phyloP scores from a whole-genome alignment of 192 early-diverging fungal genomes.

The Neocallimastix lanati region DNA sequence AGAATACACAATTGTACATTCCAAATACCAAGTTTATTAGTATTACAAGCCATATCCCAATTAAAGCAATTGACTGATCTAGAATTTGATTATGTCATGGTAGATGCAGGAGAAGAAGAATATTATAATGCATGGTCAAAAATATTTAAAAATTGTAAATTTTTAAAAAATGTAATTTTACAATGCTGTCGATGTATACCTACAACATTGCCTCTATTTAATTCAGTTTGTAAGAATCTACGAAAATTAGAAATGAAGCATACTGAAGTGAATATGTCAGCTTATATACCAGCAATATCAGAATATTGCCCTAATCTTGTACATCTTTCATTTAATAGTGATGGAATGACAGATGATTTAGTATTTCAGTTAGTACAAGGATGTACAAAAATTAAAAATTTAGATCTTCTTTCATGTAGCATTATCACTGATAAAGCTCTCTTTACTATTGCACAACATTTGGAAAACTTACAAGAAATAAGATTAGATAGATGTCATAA shows the following conservation, averaged over 20 bases:
- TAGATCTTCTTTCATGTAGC: neutral
- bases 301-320: neutral
- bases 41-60: neutral
- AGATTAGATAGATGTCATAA: neutral
- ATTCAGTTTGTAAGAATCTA: neutral
- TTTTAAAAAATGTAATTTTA: neutral
- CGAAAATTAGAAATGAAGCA: neutral
- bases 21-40: neutral
- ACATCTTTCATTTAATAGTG: neutral
- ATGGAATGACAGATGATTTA: neutral
- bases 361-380: neutral
- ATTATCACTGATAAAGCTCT: neutral
- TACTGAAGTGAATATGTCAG: neutral
- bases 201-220: neutral
- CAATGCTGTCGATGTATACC: neutral
- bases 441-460: neutral
- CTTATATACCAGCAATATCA: neutral
- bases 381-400: neutral
- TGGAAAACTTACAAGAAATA: neutral
- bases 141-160: neutral
- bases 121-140: neutral
- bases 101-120: neutral
- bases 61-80: neutral
- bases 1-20: neutral
- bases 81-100: neutral